Evolutionary conservation across 192 early-diverging fungal genomes (phyloP).

Genomic region (Podila verticillata): DNA sequence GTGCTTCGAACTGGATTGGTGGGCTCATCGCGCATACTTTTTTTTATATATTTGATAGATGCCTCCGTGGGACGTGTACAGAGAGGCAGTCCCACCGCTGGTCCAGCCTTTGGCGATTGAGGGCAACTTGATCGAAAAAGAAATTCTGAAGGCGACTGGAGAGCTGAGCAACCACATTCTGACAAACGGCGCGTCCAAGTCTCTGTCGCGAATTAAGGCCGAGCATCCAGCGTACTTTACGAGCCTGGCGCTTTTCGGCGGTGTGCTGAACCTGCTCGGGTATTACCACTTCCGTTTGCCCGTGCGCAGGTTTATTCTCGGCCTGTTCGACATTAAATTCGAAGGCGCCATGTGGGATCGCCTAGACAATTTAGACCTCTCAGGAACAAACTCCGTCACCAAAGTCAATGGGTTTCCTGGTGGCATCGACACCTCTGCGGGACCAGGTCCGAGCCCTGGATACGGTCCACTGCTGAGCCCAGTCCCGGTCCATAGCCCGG

Average conservation of each 20-base stretch:
- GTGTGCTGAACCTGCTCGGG: constrained; percentile 68
- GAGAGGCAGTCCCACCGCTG: constrained; percentile 48
- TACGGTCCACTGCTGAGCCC: background rate
- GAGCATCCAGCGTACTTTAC: constrained; percentile 70
- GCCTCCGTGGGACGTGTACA: constrained; percentile 55
- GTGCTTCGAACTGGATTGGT: background rate
- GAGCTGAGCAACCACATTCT: constrained; percentile 88
- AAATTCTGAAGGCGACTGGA: constrained; percentile 76
- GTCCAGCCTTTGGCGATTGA: constrained; percentile 42
- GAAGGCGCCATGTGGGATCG: constrained; percentile 54
- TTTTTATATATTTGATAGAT: constrained; percentile 33
- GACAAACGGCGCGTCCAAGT: constrained; percentile 78
- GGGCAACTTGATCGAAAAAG: constrained; percentile 57
- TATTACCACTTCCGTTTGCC: constrained; percentile 79
- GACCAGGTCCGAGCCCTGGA: background rate
- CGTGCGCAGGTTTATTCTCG: constrained; percentile 75
- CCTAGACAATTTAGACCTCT: constrained; percentile 47
- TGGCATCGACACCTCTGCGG: background rate
- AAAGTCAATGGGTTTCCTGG: background rate
- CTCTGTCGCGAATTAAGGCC: constrained; percentile 69
- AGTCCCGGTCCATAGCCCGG: background rate
- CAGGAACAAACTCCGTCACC: background rate
- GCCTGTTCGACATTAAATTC: constrained; percentile 78
- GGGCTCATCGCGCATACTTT: background rate
- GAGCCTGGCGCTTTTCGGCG: constrained; percentile 62